Evolutionary conservation across 208 protist species (phyloP).

Genomic region (Zelonia costaricensis): DNA sequence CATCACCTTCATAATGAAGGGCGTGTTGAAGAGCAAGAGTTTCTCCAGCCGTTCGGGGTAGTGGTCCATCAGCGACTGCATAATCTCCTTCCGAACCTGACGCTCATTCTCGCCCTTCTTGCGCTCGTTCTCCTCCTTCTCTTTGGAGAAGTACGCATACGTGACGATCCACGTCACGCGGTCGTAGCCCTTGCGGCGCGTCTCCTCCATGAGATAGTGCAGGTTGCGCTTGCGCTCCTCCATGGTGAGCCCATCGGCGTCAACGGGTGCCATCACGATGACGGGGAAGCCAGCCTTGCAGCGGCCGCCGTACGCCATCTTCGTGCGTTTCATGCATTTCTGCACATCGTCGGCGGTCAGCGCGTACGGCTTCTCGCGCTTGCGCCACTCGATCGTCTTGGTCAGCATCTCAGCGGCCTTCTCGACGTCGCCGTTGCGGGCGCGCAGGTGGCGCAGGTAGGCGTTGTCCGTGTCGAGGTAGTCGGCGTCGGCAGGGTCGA

Average conservation of each 20-base stretch:
- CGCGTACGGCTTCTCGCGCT: slow-evolving; percentile 38
- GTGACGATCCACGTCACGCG: slow-evolving; percentile 57
- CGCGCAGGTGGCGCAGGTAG: slow-evolving; percentile 58
- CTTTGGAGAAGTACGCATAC: slow-evolving; percentile 53
- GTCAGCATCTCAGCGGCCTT: slow-evolving; percentile 42
- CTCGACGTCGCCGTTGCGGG: slow-evolving; percentile 31
- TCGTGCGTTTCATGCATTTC: slow-evolving; percentile 28
- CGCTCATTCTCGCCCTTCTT: slow-evolving; percentile 49
- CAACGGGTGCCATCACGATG: slow-evolving; percentile 40
- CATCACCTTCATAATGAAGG: slow-evolving; percentile 41
- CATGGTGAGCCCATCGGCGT: slow-evolving; percentile 33
- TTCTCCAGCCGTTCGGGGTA: slow-evolving; percentile 52
- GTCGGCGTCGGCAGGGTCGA: slow-evolving; percentile 34
- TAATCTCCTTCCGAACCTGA: slow-evolving; percentile 40
- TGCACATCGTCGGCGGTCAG: slow-evolving; percentile 36
- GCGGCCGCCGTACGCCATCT: slow-evolving; percentile 32
- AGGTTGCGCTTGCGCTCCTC: slow-evolving; percentile 42
- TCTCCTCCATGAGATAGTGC: slow-evolving; percentile 51
- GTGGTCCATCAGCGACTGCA: slow-evolving; percentile 33
- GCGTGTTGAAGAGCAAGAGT: slow-evolving; percentile 42
- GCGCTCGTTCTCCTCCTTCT: slow-evolving; percentile 40
- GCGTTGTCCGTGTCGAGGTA: slow-evolving; percentile 24
- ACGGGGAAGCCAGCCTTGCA: slow-evolving; percentile 43
- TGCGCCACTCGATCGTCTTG: slow-evolving; percentile 47
- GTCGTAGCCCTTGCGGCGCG: slow-evolving; percentile 42